Base-by-base conservation (phyloP, 257 asterid species). In the Oldenlandia corymbosa region DNA sequence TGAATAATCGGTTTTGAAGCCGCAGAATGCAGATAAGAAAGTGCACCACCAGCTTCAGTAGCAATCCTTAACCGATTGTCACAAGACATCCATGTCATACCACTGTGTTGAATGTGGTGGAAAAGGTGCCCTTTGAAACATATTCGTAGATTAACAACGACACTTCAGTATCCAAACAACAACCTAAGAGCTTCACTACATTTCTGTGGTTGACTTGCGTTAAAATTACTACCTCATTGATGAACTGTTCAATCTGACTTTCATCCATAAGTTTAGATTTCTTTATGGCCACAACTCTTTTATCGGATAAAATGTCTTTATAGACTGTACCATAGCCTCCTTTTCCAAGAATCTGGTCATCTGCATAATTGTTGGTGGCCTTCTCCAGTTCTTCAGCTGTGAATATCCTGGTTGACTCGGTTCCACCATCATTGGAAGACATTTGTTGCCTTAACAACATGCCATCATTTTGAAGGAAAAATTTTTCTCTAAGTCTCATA, bases 251-350 rank as follows among this genome's bases (percentile, higher is more conserved):
- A 20, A 87, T 77, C 23, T 82, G 87, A 21, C 39, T 61, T 42
- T 80, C 74, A 1, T 84, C 87, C 78, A 84, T 75, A 1, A 80
- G 11, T 34, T 66, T 72, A 0, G 87, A 82, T 63, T 80, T 84
- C 36, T 84, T 87, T 3, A 87, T 67, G 1, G 94, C 91, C 1
- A 86, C 87, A 0, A 76, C 50, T 28, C 41, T 75, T 2, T 73
- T 63, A 37, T 84, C 76, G 0, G 32, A 50, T 5, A 86, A 76
- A 20, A 84, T 72, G 26, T 84, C 87, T 71, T 83, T 80, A 60
- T 83, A 83, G 3, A 85, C 86, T 0, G 73, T 68, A 0, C 87
- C 91, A 42, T 84, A 78, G 1, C 91, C 87, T 18, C 91, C 95
- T 36, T 64, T 68, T 14, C 91, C 91, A 2, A 84, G 78, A 5